phyloP scores from a whole-genome alignment of 2,329 filamentous ascomycete species.

The Fusarium bulbicola region DNA sequence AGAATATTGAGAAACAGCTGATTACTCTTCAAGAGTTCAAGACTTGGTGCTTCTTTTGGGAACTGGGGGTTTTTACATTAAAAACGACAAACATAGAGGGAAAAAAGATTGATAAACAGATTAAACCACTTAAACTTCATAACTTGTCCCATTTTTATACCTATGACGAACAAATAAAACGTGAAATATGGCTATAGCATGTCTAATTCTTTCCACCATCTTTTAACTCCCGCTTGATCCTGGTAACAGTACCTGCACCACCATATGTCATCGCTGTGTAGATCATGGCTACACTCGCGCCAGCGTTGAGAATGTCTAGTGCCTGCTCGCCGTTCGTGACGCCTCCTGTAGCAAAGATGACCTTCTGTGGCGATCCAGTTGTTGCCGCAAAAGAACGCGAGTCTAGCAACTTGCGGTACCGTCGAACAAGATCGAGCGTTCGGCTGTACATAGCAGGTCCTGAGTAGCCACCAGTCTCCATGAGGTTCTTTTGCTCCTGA shows the following conservation, averaged over 20 bases:
- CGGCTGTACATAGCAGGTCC: slow-evolving; percentile 88
- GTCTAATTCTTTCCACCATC: slow-evolving; percentile 46
- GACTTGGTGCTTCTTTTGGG: not conserved
- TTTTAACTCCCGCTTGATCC: slow-evolving; percentile 72
- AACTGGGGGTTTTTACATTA: not conserved
- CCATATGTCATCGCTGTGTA: slow-evolving; percentile 81
- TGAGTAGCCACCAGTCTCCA: slow-evolving; percentile 87
- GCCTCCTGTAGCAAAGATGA: slow-evolving; percentile 93
- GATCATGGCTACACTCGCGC: slow-evolving; percentile 89
- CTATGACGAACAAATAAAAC: slow-evolving; percentile 33
- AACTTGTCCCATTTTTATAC: not conserved
- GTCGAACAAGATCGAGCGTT: slow-evolving; percentile 79
- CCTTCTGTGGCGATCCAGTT: slow-evolving; percentile 65
- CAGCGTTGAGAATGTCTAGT: slow-evolving; percentile 82
- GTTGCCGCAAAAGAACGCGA: slow-evolving; percentile 49
- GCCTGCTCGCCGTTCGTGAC: slow-evolving; percentile 91
- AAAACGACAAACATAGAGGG: not conserved
- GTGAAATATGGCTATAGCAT: slow-evolving; percentile 32
- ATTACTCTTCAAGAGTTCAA: not conserved
- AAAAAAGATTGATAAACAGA: not conserved
- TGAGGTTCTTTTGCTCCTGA: slow-evolving; percentile 73
- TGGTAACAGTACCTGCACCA: slow-evolving; percentile 70
- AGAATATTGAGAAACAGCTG: not conserved
- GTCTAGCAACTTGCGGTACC: slow-evolving; percentile 78
- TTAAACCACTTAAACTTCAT: not conserved